Evolutionary conservation across 2,329 filamentous ascomycete genomes (phyloP).

Genomic region (Pleurostoma richardsiae): DNA sequence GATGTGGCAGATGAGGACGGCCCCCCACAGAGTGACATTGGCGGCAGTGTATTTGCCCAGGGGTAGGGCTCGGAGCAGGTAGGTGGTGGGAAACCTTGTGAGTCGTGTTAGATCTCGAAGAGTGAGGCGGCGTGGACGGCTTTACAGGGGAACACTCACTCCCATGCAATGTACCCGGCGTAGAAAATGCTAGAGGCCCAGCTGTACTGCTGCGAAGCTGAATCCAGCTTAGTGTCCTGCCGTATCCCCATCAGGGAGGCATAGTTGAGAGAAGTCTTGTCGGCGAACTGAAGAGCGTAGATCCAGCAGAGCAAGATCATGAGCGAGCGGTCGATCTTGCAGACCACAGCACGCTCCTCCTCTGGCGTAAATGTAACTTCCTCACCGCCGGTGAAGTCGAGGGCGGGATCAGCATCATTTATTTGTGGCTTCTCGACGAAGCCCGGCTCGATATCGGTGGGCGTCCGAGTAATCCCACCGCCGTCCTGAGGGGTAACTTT

Average conservation of each 20-base stretch:
- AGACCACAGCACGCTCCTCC: too few species aligned
- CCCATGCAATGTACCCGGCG: neutral
- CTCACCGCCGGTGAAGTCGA: too few species aligned
- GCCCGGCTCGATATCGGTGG: neutral
- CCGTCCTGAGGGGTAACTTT: too few species aligned
- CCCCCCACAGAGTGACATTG: neutral
- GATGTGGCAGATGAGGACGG: neutral
- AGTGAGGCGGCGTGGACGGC: neutral
- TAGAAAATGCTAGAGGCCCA: neutral
- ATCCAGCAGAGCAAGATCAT: neutral
- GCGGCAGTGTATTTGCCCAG: neutral
- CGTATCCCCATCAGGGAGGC: neutral
- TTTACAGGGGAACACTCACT: too few species aligned
- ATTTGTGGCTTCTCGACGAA: too few species aligned
- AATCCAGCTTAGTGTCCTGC: neutral
- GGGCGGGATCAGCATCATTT: too few species aligned
- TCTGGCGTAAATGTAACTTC: too few species aligned
- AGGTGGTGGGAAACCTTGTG: neutral
- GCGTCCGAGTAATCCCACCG: neutral
- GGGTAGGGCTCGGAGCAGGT: neutral
- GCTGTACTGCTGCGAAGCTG: neutral
- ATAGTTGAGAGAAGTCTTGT: neutral
- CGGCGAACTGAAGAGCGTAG: conserved; percentile 2
- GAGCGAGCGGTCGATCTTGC: too few species aligned
- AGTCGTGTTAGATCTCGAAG: neutral